Base-by-base conservation (phyloP, 805 yeast species). In the Starmerella sp. region DNA sequence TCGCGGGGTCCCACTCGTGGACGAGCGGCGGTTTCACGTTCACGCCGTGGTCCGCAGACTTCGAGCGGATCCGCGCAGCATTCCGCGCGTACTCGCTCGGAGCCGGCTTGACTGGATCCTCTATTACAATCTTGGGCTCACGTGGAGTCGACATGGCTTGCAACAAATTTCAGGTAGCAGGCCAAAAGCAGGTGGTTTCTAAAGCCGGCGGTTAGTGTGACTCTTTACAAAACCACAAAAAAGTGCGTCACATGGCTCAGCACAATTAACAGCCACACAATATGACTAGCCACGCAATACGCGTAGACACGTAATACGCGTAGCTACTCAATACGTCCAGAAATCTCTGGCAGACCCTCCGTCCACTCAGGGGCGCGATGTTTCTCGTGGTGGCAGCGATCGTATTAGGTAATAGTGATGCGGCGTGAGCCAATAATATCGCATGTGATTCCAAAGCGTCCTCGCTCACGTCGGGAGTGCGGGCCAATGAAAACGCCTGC, bases 61-160 rank as follows among this genome's bases (percentile, higher is more conserved):
- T 59, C n/a, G 73, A 61, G n/a, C 75, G 64, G 28, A 71, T 62
- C 51, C 66, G 67, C 10, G 75, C 75, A 1, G 75, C 73, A 9
- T 63, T 54, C 17, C 64, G 63, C 15, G 74, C 75, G 7, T 65
- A 68, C 43, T 62, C 70, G 34, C 72, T 67, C n/a, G 73, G 67
- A 17, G 54, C 60, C 6, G 67, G 68, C 51, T 63, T 66, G 51
- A 63, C 65, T 4, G 73, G 74, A 36, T 71, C 67, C 22, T 63
- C 62, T 11, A 63, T 59, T 17, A 62, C 56, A 45, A 69, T 60
- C 48, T 57, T 61, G 22, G 67, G 68, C 8, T 62, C 58, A 4
- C 30, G 32, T 5, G 3, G 11, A 44, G 29, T 11, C 7, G 48
- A 15, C 49, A 36, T 46, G 11, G 6, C 43, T 22, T 37, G 41